Evolutionary conservation across 495 filamentous ascomycete species (phyloP).

Genomic region (Monascus purpureus): DNA sequence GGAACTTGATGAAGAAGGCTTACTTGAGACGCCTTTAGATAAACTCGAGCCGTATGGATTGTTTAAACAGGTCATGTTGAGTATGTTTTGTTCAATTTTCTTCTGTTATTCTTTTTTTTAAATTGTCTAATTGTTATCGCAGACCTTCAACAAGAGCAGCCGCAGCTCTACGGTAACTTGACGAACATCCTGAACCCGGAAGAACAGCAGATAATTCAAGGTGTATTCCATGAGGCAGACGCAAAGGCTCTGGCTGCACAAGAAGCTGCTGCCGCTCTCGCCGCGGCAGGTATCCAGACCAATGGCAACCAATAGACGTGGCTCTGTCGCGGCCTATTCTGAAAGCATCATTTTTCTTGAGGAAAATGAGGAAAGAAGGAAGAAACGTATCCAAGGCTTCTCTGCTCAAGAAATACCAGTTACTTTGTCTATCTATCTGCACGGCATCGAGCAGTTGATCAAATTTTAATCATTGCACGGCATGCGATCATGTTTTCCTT

Average conservation of each 20-base stretch:
- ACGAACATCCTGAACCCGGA: conserved; percentile 65
- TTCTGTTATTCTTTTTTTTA: background rate
- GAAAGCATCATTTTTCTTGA: background rate
- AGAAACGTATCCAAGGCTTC: too few species aligned
- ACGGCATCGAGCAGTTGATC: too few species aligned
- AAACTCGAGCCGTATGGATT: conserved; percentile 85
- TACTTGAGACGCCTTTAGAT: conserved; percentile 88
- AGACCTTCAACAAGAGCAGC: conserved; percentile 85
- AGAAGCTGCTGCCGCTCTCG: conserved; percentile 23
- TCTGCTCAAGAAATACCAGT: too few species aligned
- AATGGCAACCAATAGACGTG: conserved; percentile 24
- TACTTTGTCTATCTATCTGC: too few species aligned
- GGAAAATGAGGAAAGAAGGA: background rate
- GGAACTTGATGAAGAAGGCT: conserved; percentile 76
- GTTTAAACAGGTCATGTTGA: conserved; percentile 66
- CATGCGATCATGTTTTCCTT: too few species aligned
- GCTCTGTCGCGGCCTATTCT: too few species aligned
- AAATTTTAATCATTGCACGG: too few species aligned
- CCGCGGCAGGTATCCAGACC: conserved; percentile 20
- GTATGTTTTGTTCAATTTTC: conserved; percentile 39
- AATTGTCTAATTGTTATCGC: conserved; percentile 8
- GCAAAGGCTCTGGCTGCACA: conserved; percentile 34
- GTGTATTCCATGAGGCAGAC: conserved; percentile 70
- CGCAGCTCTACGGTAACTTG: conserved; percentile 70
- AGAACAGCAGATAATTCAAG: conserved; percentile 69